Evolutionary conservation across 148 eudicot species (phyloP).

Genomic region (Rhododendron williamsianum): DNA sequence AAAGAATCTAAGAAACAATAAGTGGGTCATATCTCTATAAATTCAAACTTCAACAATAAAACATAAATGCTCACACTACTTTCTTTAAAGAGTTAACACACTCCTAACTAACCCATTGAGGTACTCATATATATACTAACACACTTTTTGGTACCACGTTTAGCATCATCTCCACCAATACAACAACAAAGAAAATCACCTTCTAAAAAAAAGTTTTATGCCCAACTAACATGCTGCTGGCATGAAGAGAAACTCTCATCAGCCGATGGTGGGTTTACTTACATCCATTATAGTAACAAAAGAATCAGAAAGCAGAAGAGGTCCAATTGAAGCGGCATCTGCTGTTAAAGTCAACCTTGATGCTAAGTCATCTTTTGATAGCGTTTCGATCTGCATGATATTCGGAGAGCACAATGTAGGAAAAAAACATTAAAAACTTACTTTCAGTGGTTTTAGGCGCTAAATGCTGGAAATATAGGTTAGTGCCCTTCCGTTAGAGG

Average conservation of each 20-base stretch:
- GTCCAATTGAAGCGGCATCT: slow-evolving; percentile 68
- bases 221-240: too few relatives aligned
- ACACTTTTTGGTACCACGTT: not conserved
- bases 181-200: not conserved
- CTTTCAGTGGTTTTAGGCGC: too few relatives aligned
- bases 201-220: not conserved
- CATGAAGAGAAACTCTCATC: not conserved
- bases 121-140: too few relatives aligned
- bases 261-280: slow-evolving; percentile 20
- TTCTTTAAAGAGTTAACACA: too few relatives aligned
- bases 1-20: too few relatives aligned
- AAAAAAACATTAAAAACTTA: not conserved
- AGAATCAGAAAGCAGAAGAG: slow-evolving; percentile 70
- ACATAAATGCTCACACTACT: too few relatives aligned
- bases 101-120: too few relatives aligned
- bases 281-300: slow-evolving; percentile 86
- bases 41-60: too few relatives aligned
- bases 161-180: not conserved
- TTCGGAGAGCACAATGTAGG: slow-evolving; percentile 1
- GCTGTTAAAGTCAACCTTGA: slow-evolving; percentile 73
- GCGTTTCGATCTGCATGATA: slow-evolving; percentile 69
- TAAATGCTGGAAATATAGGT: too few relatives aligned
- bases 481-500: not conserved
- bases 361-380: slow-evolving; percentile 81
- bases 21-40: too few relatives aligned